These are phyloP conservation scores for Colletotrichum cordylinicola DNA, from an alignment of 2,329 filamentous ascomycete genomes.

Conservation along the genomic window DNA sequence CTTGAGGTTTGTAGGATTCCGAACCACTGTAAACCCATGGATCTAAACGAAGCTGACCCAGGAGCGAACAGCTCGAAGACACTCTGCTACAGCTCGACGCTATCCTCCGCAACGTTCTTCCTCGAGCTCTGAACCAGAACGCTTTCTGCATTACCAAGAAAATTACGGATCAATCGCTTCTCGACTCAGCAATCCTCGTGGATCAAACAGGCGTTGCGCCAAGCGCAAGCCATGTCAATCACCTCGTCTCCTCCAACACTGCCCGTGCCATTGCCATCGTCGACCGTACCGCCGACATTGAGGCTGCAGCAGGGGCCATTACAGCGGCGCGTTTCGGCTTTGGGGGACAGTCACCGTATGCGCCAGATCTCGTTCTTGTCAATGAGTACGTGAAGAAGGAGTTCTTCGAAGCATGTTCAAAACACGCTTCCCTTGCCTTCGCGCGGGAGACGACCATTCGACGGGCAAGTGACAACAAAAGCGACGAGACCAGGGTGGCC, in stretches of 20 bases:
- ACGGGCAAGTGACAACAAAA: slow-evolving; percentile 24
- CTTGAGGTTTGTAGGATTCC: slow-evolving; percentile 25
- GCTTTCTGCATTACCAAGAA: slow-evolving; percentile 14
- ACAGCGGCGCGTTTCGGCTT: slow-evolving; percentile 60
- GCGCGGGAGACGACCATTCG: slow-evolving; percentile 26
- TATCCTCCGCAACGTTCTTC: slow-evolving; percentile 2
- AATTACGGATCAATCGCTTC: neutral
- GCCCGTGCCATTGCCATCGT: slow-evolving; percentile 58
- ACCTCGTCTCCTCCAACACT: slow-evolving; percentile 22
- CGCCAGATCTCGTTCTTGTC: slow-evolving; percentile 68
- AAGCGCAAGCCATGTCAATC: neutral
- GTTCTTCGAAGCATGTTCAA: slow-evolving; percentile 47
- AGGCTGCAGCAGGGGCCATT: slow-evolving; percentile 56
- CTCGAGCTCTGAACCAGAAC: slow-evolving; percentile 8
- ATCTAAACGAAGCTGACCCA: neutral
- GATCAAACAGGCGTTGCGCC: neutral
- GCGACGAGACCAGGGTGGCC: slow-evolving; percentile 23
- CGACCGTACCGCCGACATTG: slow-evolving; percentile 63
- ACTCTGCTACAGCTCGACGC: slow-evolving; percentile 6
- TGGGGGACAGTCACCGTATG: slow-evolving; percentile 62
- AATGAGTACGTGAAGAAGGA: slow-evolving; percentile 65
- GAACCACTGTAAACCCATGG: neutral
- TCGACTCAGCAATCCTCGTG: slow-evolving; percentile 3
- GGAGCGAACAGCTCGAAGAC: slow-evolving; percentile 2
- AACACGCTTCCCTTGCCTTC: slow-evolving; percentile 35